Percentiles rank a stretch among this genome's conserved stretches.
Conservation (phyloP, 2,329 filamentous ascomycete genomes). For the Claviceps pusilla region DNA sequence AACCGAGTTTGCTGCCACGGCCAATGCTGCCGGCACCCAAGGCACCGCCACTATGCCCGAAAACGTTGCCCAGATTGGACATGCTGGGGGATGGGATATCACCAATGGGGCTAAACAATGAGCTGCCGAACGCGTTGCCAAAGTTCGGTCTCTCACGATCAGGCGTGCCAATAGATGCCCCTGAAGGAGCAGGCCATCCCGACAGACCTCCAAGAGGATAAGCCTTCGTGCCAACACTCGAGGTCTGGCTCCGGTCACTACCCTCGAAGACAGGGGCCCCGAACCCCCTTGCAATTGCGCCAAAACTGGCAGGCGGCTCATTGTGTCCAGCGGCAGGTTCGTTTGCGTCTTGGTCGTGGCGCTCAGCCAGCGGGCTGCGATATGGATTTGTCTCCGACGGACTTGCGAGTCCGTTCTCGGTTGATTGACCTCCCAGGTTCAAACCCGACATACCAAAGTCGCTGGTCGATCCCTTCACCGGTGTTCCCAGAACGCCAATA, state of each 20-base stretch:
- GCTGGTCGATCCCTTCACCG: slow-evolving; percentile 36
- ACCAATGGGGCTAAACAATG: slow-evolving; percentile 61
- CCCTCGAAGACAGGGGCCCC: slow-evolving; percentile 43
- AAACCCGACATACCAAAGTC: slow-evolving; percentile 51
- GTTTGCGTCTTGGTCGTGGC: slow-evolving; percentile 48
- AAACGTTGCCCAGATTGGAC: slow-evolving; percentile 52
- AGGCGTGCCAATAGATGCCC: slow-evolving; percentile 47
- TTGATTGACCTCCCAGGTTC: slow-evolving; percentile 41
- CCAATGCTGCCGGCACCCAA: slow-evolving; percentile 51
- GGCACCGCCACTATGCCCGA: slow-evolving; percentile 46
- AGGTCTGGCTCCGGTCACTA: slow-evolving; percentile 85
- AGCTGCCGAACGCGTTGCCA: slow-evolving; percentile 54
- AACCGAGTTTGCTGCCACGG: slow-evolving; percentile 68
- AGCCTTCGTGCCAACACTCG: slow-evolving; percentile 66
- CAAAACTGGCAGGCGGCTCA: slow-evolving; percentile 35
- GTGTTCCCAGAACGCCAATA: slow-evolving; percentile 34
- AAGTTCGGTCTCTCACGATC: slow-evolving; percentile 47
- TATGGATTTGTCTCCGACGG: slow-evolving; percentile 95
- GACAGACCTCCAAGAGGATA: slow-evolving; percentile 51
- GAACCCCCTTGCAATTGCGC: slow-evolving; percentile 37
- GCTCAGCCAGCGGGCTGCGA: slow-evolving; percentile 71
- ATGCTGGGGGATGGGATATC: slow-evolving; percentile 66
- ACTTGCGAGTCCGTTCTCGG: slow-evolving; percentile 59
- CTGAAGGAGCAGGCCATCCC: slow-evolving; percentile 45
- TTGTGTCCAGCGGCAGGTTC: slow-evolving; percentile 31